Base-by-base conservation (phyloP, 2,329 filamentous ascomycete species). In the Dactylonectria macrodidyma region DNA sequence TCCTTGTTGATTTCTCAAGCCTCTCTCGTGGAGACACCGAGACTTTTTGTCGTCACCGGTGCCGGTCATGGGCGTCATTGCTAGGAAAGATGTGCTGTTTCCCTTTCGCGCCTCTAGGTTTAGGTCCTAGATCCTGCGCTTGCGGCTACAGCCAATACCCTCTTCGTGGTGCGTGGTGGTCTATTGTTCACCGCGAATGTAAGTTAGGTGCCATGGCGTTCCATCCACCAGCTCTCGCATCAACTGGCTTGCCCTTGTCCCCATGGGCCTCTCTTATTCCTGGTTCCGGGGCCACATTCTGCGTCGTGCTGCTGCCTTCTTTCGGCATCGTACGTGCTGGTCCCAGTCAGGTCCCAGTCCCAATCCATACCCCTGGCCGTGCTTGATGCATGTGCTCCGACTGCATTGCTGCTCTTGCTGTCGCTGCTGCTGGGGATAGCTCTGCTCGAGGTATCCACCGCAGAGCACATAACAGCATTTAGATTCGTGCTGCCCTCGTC, bases 381-480 rank as follows among this genome's bases (percentile, higher is more conserved):
- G 70, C 68, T 67, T 55, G 65, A 66, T 74, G 71, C 71, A 75
- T 73, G 65, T 70, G 62, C 65, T 67, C 57, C 65, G 56, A 66
- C 68, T 71, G 71, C 69, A 76, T 72, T 66, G 74, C 71, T 73
- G 59, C 66, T 73, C 69, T 56, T 61, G 63, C 62, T 74, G 58
- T 65, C 73, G 56, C 54, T 61, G 63, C 62, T 74, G 58, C 66
- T 75, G 56, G 61, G 55, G 62, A 64, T 59, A 52, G 47, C 51
- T 54, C 38, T 66, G 33, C 38, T 59, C 59, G 57, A 62, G 56
- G 71, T 76, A 65, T 65, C 74, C 72, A 70, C 69, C 68, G 12
- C 9, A 55, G 66, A 62, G 67, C 62, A 61, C 57, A 67, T 62
- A 57, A 61, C 56, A 59, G 22, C 66, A 72, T 73, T 70, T 73